Percentiles rank a stretch among this genome's conserved stretches.
Evolutionary conservation across 148 eudicot species (phyloP).

Genomic region (Diospyros lotus): DNA sequence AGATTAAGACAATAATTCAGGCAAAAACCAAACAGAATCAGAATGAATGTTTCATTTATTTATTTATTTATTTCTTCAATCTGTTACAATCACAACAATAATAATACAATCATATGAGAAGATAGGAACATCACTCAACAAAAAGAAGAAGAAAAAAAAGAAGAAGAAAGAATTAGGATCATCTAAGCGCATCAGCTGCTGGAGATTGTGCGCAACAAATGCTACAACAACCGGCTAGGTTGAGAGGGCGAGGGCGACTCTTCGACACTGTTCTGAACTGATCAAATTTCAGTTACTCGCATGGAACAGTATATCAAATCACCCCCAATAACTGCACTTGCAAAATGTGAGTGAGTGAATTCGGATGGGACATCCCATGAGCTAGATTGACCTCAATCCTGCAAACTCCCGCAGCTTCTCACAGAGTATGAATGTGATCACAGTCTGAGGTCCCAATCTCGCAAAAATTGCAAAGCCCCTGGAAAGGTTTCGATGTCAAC

Average conservation of each 20-base stretch:
- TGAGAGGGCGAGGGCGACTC: neutral
- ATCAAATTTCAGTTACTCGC: neutral
- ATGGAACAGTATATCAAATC: neutral
- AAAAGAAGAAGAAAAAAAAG: no score
- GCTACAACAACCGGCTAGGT: neutral
- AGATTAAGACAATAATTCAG: neutral
- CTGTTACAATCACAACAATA: neutral
- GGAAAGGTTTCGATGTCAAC: constrained; percentile 7
- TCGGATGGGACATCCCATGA: neutral
- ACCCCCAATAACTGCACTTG: no score
- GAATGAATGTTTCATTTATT: neutral
- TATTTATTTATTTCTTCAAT: neutral
- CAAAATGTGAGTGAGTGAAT: constrained; percentile 4
- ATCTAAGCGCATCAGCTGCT: neutral
- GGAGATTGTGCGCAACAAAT: neutral
- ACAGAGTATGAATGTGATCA: constrained; percentile 72
- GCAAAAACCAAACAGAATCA: neutral
- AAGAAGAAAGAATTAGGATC: no score
- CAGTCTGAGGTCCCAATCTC: constrained; percentile 86
- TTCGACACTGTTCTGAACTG: neutral
- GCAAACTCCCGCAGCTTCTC: constrained; percentile 80
- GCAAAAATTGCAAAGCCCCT: constrained; percentile 88
- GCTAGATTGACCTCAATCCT: constrained; percentile 69
- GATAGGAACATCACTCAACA: no score
- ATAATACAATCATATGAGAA: neutral